Percentiles rank a stretch among this genome's conserved stretches.
phyloP scores from a whole-genome alignment of 352 stramenopile species.

The Phytophthora fragariae region DNA sequence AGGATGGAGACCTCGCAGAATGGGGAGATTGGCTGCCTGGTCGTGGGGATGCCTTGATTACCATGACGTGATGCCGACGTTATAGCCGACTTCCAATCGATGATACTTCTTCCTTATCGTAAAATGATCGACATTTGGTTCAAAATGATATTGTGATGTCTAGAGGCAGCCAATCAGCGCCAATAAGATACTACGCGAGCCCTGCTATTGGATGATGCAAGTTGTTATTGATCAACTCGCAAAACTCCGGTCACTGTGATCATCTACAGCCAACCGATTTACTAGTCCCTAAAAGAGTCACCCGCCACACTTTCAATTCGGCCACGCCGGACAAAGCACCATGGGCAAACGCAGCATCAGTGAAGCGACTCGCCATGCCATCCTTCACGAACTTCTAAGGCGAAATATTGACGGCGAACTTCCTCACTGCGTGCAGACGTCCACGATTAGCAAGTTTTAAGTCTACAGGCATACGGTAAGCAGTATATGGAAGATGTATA shows the following conservation, averaged over 20 bases:
- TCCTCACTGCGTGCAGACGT: neutral
- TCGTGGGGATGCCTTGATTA: conserved; percentile 26
- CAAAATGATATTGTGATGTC: too few relatives aligned
- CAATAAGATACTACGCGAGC: too few relatives aligned
- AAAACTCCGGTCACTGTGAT: too few relatives aligned
- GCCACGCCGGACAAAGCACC: neutral
- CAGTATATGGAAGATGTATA: neutral
- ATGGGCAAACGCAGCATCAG: neutral
- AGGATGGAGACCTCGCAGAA: conserved; percentile 22
- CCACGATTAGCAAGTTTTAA: neutral
- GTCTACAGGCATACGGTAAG: neutral
- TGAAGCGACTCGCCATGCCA: neutral
- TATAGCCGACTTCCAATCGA: conserved; percentile 23
- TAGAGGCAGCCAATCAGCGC: too few relatives aligned
- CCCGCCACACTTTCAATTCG: conserved; percentile 15
- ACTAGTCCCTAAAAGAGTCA: neutral
- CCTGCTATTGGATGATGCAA: too few relatives aligned
- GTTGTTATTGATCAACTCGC: too few relatives aligned
- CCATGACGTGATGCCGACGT: conserved; percentile 31
- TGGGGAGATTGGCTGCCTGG: conserved; percentile 23
- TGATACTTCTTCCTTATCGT: conserved; percentile 23
- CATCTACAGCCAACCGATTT: too few relatives aligned
- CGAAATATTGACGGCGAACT: neutral
- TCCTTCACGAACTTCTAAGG: neutral
- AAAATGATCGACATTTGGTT: too few relatives aligned